phyloP scores from a whole-genome alignment of 306 rosid genomes.

The Pyrus pyrifolia region DNA sequence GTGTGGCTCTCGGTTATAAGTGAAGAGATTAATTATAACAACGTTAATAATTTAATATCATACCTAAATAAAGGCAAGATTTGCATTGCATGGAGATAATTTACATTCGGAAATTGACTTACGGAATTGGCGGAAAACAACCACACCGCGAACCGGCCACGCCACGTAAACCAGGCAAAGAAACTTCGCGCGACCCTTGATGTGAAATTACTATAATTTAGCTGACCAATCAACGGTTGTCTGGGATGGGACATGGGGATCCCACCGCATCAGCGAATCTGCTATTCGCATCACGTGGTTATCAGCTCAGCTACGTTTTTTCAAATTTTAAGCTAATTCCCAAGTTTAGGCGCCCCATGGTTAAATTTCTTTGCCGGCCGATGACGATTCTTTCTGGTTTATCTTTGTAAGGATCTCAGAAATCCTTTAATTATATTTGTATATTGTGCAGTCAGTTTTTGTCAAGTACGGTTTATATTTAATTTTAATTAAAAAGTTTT shows the following conservation, averaged over 20 bases:
- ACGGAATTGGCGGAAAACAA: too few relatives aligned
- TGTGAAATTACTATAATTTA: background rate
- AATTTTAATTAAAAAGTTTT: too few relatives aligned
- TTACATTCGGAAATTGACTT: background rate
- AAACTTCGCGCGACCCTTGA: constrained; percentile 6
- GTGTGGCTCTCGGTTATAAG: too few relatives aligned
- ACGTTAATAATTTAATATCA: too few relatives aligned
- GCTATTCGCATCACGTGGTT: background rate
- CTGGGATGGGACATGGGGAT: background rate
- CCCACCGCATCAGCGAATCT: background rate
- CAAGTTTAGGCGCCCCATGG: background rate
- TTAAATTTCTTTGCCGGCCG: background rate
- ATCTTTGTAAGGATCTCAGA: too few relatives aligned
- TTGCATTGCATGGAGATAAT: too few relatives aligned
- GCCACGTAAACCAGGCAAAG: constrained; percentile 6
- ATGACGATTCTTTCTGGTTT: rapidly evolving
- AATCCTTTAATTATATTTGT: too few relatives aligned
- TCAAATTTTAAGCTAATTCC: background rate
- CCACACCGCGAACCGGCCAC: background rate
- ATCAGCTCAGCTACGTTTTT: too few relatives aligned
- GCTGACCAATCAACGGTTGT: background rate
- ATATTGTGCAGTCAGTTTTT: too few relatives aligned
- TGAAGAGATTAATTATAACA: too few relatives aligned
- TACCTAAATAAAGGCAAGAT: too few relatives aligned
- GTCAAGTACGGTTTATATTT: too few relatives aligned